Evolutionary conservation across 2,329 filamentous ascomycete species (phyloP).

Genomic region (Teratosphaeria zuluensis): DNA sequence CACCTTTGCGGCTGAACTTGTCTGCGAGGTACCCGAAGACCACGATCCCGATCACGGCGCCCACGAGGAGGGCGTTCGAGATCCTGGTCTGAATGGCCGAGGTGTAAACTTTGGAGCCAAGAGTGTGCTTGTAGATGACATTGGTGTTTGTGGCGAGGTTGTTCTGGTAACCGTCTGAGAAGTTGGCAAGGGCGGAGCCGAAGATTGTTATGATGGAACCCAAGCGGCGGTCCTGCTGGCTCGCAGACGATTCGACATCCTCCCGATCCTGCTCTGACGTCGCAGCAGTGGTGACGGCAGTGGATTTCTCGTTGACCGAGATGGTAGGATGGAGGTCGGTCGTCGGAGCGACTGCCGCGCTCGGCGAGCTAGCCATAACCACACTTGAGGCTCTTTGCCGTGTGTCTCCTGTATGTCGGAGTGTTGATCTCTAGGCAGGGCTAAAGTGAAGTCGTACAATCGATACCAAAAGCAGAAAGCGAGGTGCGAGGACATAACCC

Average conservation of each 20-base stretch:
- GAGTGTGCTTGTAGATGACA: conserved; percentile 24
- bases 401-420: not conserved
- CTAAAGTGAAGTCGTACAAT: not conserved
- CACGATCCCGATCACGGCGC: conserved; percentile 30
- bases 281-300: not conserved
- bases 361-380: not conserved
- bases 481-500: not conserved
- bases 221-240: not conserved
- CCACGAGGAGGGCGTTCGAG: conserved; percentile 27
- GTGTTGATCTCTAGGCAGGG: not conserved
- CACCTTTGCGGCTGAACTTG: conserved; percentile 37
- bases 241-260: not conserved
- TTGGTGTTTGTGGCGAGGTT: conserved; percentile 26
- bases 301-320: not conserved
- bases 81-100: conserved; percentile 23
- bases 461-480: not conserved
- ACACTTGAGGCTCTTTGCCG: not conserved
- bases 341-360: not conserved
- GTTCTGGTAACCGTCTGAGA: conserved; percentile 28
- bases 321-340: not conserved
- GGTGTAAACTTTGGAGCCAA: conserved; percentile 21
- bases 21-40: conserved; percentile 30
- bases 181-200: conserved; percentile 21
- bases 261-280: not conserved
- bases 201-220: conserved; percentile 11